Base-by-base conservation (phyloP, 257 asterid species). In the Solanum arcanum region DNA sequence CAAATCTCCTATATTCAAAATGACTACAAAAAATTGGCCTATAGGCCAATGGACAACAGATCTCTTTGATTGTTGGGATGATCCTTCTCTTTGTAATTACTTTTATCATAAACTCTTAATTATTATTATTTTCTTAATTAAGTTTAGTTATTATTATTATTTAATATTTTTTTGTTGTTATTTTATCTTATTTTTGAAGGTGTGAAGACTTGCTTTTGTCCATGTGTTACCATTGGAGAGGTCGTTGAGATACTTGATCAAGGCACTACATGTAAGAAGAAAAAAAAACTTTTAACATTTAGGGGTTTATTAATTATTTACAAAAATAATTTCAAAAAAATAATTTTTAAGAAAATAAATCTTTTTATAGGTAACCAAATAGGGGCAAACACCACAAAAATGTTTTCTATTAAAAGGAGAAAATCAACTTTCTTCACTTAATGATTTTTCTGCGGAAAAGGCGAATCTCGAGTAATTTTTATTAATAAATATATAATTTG, bases 21-120 rank as follows among this genome's bases (percentile, higher is more conserved):
- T 91, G 91, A 21, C 41, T 21, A 15, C 85, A 27, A 25, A 44
- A 20, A 39, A 15, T 14, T 46, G 70, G 42, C 83, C 90, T 16
- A 88, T 84, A 76, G 90, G 91, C 62, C 91, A 90, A 46, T 91
- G 93, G 92, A 84, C 90, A 12, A 85, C 90, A 84, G 81, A 84
- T 31, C 86, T 88, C n/a, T 88, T 52, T 27, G 88, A 88, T 88
- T 88, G 90, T n/a, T 84, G 85, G 80, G 90, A 88, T 64, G 90
- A 88, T 49, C 46, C 64, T 52, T 75, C 92, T 59, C 59, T 21
- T 42, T 91, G 93, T 91, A 91, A 85, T 69, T 88, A 60, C 41
- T 41, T 83, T 59, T 9, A 33, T 15, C n/a, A 29, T 35, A 60
- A 62, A 9, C 86, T 84, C 15, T 60, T 60, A 2, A 25, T 69